Evolutionary conservation across 2,329 filamentous ascomycete genomes (phyloP), one percentile per base, ranked within the genome.

Genomic region (Sclerotinia trifoliorum): DNA sequence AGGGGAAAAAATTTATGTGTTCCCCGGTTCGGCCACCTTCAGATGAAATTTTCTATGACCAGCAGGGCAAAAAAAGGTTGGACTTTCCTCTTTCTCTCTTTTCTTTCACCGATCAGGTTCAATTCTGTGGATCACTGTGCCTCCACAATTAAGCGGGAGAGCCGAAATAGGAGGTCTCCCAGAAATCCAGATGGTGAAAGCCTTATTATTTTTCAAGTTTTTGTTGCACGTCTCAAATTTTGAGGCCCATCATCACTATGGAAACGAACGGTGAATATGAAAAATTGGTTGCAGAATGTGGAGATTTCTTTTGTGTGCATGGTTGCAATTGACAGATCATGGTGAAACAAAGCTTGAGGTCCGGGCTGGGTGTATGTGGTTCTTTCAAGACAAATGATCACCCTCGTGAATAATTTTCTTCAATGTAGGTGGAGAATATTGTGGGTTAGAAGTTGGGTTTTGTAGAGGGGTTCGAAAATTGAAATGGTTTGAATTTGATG

Each of bases 261-360:
- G 57, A 48, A 61, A 61, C 57, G 42, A 48, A 61, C 19, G 57
- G 42, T 61, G 42, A 48, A 48, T 15, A 32, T 32, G 5, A n/a
- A 21, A 32, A n/a, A 11, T 48, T 61, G 42, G 26, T 2, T 61
- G 3, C 48, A 19, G 29, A n/a, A 15, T 32, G 42, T 61, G 57
- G 57, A 61, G 42, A 29, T 48, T 48, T 48, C 13, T 11, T 11
- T 8, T 35, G 52, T 10, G 57, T 35, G 29, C 32, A 42, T 35
- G 32, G n/a, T 60, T 60, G 42, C 24, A 46, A 29, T 60, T 60
- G 57, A 60, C 57, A 60, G 57, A 60, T 60, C 57, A 48, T 48
- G 42, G 46, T 60, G 57, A 48, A 60, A 60, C 57, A n/a, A 32
- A 32, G 46, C 13, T 19, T 48, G 42, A 32, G 29, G 13, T 48